A percentile compares a stretch with the other conserved stretches of the same genome.
Evolutionary conservation across 176 grass and related monocot genomes (phyloP).

Genomic region (Secale cereale): DNA sequence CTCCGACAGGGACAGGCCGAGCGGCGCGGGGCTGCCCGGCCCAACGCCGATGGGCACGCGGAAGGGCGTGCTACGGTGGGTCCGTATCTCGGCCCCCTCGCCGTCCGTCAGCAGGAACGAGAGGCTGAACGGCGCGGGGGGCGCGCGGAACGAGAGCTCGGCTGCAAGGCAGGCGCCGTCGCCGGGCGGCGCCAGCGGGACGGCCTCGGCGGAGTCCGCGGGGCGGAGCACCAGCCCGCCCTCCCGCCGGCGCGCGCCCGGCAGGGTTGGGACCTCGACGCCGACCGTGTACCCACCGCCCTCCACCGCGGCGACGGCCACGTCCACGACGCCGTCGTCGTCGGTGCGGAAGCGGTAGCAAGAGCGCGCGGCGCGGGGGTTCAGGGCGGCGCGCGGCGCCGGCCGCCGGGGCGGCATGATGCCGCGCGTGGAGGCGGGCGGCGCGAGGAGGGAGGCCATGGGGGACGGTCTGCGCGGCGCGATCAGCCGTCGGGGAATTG

Average conservation of each 20-base stretch:
- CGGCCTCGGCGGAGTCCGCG: slow-evolving; percentile 4
- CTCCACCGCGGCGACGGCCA: slow-evolving; percentile 25
- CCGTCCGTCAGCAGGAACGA: slow-evolving; percentile 65
- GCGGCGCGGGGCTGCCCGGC: slow-evolving; percentile 55
- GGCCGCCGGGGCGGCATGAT: neutral
- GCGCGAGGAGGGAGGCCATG: slow-evolving; percentile 39
- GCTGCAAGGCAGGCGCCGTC: neutral
- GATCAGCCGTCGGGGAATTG: slow-evolving; percentile 37
- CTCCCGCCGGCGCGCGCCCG: neutral
- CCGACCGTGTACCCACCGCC: slow-evolving; percentile 28
- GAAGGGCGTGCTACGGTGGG: slow-evolving; percentile 56
- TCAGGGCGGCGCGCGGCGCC: neutral
- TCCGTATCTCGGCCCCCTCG: slow-evolving; percentile 49
- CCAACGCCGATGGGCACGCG: slow-evolving; percentile 76
- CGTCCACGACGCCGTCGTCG: slow-evolving; percentile 51
- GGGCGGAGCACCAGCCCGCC: slow-evolving; percentile 31
- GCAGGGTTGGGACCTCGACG: slow-evolving; percentile 12
- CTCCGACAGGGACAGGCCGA: slow-evolving; percentile 58
- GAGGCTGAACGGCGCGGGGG: slow-evolving; percentile 60
- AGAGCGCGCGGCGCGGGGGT: slow-evolving; percentile 4
- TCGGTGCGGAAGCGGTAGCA: slow-evolving; percentile 49
- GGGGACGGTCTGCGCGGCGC: neutral
- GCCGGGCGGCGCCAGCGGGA: neutral
- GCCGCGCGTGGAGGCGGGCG: slow-evolving; percentile 8
- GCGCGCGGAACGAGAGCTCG: slow-evolving; percentile 42